These are phyloP conservation scores for Amanita pseudoporphyria DNA, from an alignment of 768 basidiomycete genomes.

Conservation along the genomic window DNA sequence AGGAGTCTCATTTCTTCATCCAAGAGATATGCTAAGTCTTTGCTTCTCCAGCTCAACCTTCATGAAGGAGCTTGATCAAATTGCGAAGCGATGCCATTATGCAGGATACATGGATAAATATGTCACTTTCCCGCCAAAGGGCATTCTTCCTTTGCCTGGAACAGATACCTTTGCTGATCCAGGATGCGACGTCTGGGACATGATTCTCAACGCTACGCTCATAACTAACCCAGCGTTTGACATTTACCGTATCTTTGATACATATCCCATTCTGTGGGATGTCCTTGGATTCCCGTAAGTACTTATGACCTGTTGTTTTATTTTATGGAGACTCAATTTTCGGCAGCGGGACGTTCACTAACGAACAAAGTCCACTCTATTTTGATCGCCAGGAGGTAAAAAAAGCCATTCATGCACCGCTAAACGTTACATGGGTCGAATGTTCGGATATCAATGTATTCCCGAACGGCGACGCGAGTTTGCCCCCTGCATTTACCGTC, in stretches of 20 bases:
- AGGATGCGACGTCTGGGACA: constrained; percentile 62
- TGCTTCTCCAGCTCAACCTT: constrained; percentile 44
- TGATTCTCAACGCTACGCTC: constrained; percentile 53
- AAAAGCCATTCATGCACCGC: constrained; percentile 60
- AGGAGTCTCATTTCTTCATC: constrained; percentile 11
- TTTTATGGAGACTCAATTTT: not conserved
- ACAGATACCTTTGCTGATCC: constrained; percentile 32
- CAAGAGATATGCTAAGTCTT: not conserved
- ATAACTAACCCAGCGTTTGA: constrained; percentile 67
- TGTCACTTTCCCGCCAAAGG: constrained; percentile 61
- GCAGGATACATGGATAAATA: constrained; percentile 49
- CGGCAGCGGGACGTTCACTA: constrained; percentile 38
- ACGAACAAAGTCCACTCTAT: constrained; percentile 55
- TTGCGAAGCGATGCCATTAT: constrained; percentile 50
- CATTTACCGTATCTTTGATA: constrained; percentile 71
- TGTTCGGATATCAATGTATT: constrained; percentile 57
- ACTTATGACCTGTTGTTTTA: not conserved
- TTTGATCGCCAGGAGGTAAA: constrained; percentile 66
- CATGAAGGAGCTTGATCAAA: constrained; percentile 45
- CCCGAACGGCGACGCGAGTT: constrained; percentile 48
- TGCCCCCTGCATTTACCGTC: constrained; percentile 54
- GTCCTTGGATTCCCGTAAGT: constrained; percentile 74
- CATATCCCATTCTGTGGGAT: constrained; percentile 67
- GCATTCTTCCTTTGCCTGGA: constrained; percentile 58
- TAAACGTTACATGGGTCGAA: constrained; percentile 48